phyloP scores from a whole-genome alignment of 2,329 filamentous ascomycete species.

The Scytalidium sp. region DNA sequence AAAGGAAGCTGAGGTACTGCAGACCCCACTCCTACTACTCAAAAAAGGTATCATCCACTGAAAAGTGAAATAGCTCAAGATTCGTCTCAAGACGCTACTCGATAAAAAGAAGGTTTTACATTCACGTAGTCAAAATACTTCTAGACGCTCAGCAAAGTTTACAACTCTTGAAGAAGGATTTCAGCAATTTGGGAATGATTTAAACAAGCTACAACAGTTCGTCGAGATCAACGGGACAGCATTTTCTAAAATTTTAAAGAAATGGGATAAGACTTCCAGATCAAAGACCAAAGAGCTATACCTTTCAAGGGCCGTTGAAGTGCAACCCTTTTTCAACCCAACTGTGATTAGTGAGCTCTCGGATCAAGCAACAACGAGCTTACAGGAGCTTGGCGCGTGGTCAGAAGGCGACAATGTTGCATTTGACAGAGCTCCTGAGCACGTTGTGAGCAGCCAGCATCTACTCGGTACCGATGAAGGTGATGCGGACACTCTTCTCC shows the following conservation, averaged over 20 bases:
- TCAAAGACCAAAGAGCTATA: conserved; percentile 98
- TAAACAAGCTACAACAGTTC: conserved; percentile 98
- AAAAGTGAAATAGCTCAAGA: conserved; percentile 67
- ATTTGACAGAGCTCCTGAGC: conserved; percentile 61
- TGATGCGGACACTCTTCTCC: conserved; percentile 82
- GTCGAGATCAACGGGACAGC: conserved; percentile 97
- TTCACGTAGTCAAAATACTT: conserved; percentile 70
- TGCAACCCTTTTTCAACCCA: conserved; percentile 97
- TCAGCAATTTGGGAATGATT: conserved; percentile 91
- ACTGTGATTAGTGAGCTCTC: conserved; percentile 96
- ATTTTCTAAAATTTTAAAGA: conserved; percentile 98
- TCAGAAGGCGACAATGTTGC: conserved; percentile 92
- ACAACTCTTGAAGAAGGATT: conserved; percentile 95
- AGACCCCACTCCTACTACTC: conserved; percentile 1
- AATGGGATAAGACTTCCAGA: conserved; percentile 99
- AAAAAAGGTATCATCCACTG: conserved; percentile 6
- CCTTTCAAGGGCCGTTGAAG: conserved; percentile 90
- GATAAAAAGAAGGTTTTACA: conserved; percentile 95
- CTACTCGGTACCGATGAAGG: conserved; percentile 77
- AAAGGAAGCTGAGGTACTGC: conserved; percentile 89
- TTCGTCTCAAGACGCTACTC: conserved; percentile 84
- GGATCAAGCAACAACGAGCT: conserved; percentile 93
- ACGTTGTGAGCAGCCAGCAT: conserved; percentile 64
- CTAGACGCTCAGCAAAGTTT: conserved; percentile 88
- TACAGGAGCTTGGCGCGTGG: conserved; percentile 94